Conservation (phyloP, 2,329 filamentous ascomycete species). For the Sphaerostilbella broomeana region DNA sequence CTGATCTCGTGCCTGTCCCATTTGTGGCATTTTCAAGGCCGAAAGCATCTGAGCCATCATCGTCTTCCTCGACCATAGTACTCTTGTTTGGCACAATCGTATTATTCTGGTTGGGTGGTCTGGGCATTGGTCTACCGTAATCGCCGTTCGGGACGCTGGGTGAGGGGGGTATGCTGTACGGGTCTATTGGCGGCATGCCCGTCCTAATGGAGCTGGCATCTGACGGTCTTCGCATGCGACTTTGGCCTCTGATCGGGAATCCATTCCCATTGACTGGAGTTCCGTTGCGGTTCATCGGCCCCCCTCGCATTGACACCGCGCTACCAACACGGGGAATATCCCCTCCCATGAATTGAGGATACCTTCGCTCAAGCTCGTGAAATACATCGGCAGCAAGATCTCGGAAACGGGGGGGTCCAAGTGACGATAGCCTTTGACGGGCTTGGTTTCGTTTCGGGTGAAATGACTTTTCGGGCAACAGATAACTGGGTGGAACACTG, state of each 20-base stretch:
- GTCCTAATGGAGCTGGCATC: constrained; percentile 56
- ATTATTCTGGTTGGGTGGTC: constrained; percentile 81
- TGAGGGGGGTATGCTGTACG: constrained; percentile 52
- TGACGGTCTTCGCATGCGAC: constrained; percentile 50
- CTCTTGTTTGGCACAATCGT: constrained; percentile 97
- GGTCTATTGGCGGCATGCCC: constrained; percentile 34
- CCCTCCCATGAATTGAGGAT: constrained; percentile 67
- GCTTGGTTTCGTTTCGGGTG: constrained; percentile 97
- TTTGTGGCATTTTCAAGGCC: constrained; percentile 31
- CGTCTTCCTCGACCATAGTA: constrained; percentile 93
- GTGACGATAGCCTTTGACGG: constrained; percentile 86
- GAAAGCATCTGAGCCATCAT: constrained; percentile 62
- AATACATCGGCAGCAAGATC: constrained; percentile 95
- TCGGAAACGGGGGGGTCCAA: constrained; percentile 79
- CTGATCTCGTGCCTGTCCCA: constrained; percentile 28
- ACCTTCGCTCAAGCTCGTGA: constrained; percentile 85
- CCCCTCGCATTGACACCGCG: constrained; percentile 55
- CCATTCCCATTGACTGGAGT: constrained; percentile 55
- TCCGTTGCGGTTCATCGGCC: constrained; percentile 51
- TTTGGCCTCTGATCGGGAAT: constrained; percentile 45
- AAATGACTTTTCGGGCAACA: constrained; percentile 81
- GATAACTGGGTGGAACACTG: constrained; percentile 58
- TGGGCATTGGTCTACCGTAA: constrained; percentile 71
- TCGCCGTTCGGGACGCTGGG: constrained; percentile 55
- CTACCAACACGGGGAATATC: constrained; percentile 66